These are phyloP conservation scores for Cystobasidiaceae sp. DNA, from an alignment of 1,284 basidiomycete genomes.

Conservation along the genomic window DNA sequence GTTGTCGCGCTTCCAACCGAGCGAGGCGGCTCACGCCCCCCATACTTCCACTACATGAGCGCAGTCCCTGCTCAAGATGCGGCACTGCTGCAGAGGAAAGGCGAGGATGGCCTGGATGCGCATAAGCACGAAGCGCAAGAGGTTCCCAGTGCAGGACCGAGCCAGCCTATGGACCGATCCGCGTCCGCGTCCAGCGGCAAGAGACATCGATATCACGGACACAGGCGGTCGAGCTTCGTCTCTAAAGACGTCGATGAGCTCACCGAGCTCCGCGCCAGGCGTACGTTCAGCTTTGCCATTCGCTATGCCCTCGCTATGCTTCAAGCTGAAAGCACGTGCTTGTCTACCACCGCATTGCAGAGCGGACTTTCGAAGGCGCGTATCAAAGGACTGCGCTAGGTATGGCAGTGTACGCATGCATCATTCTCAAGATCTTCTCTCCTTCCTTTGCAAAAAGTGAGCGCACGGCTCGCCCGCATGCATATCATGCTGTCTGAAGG, in stretches of 20 bases:
- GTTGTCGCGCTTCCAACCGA: too few species aligned
- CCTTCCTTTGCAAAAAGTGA: conserved; percentile 61
- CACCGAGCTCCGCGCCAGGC: conserved; percentile 32
- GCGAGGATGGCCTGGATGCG: too few species aligned
- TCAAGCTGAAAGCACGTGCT: not conserved
- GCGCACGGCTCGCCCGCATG: not conserved
- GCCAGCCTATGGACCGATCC: conserved; percentile 7
- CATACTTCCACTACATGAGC: too few species aligned
- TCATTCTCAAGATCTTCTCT: conserved; percentile 71
- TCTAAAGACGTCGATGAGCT: conserved; percentile 33
- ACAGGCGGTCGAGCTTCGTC: conserved; percentile 14
- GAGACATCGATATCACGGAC: conserved; percentile 20
- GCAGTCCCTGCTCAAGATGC: too few species aligned
- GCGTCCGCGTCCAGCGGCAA: not conserved
- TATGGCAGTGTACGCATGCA: conserved; percentile 65
- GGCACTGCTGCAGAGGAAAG: too few species aligned
- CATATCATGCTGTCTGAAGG: conserved; percentile 25
- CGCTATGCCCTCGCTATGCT: not conserved
- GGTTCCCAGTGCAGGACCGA: too few species aligned
- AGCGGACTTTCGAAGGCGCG: conserved; percentile 51
- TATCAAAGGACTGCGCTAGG: conserved; percentile 69
- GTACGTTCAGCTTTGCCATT: not conserved
- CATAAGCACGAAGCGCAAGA: too few species aligned
- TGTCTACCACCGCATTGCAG: not conserved
- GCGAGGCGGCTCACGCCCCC: too few species aligned